Conservation (phyloP, 2,329 filamentous ascomycete genomes). For the Nigrograna mackinnonii region DNA sequence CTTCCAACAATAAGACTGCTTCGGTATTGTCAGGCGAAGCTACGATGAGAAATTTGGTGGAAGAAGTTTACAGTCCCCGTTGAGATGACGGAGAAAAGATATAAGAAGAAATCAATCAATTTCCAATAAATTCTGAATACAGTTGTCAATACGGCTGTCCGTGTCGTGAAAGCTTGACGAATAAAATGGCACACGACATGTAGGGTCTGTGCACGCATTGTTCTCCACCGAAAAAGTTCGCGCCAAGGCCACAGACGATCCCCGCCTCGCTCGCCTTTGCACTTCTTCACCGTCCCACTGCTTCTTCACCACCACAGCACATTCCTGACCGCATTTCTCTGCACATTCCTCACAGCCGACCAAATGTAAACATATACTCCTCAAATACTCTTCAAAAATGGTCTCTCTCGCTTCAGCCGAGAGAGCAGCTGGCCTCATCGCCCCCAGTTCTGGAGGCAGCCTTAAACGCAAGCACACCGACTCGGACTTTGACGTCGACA, state of each 20-base stretch:
- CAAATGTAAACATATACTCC: slow-evolving; percentile 30
- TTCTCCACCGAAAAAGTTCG: not conserved
- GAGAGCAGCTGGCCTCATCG: slow-evolving; percentile 26
- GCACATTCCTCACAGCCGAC: slow-evolving; percentile 7
- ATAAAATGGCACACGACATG: too few species aligned
- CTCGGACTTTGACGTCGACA: slow-evolving; percentile 32
- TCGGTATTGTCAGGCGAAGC: too few species aligned
- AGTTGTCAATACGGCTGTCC: too few species aligned
- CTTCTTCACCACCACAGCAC: not conserved
- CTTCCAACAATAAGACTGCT: too few species aligned
- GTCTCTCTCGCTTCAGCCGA: slow-evolving; percentile 41
- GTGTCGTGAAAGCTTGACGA: too few species aligned
- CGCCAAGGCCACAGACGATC: not conserved
- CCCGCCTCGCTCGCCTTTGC: not conserved
- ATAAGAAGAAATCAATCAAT: too few species aligned
- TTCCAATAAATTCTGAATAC: too few species aligned
- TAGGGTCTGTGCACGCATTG: too few species aligned
- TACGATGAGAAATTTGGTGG: too few species aligned
- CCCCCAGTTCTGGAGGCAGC: slow-evolving; percentile 34
- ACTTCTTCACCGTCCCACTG: slow-evolving; percentile 6
- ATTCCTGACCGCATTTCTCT: slow-evolving; percentile 1
- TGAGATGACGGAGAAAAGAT: too few species aligned
- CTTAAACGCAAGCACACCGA: slow-evolving; percentile 42
- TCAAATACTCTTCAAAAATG: slow-evolving; percentile 26
- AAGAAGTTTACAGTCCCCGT: too few species aligned